Base-by-base conservation (phyloP, 2,329 filamentous ascomycete species). In the Penicillium sp. region DNA sequence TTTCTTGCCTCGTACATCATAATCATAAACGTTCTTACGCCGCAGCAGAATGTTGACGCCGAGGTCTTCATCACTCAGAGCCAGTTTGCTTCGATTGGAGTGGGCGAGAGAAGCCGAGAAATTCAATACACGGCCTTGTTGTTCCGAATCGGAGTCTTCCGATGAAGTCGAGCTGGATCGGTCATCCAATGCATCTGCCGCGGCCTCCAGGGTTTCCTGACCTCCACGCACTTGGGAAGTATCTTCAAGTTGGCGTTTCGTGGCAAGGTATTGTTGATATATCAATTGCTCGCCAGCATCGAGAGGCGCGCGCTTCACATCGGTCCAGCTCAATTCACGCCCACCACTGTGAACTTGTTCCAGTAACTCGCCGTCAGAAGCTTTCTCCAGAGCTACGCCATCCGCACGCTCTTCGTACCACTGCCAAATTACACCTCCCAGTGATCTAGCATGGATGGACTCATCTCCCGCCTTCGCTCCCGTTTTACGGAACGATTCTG, bases 201-300 rank as follows among this genome's bases (percentile, higher is more conserved):
- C 79, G 45, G 87, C 85, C 52, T 90, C 84, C 2, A 90, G 67
- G 1, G 76, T 73, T 5, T 79, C 76, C 32, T 80, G 77, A 12
- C 80, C 82, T 39, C 82, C 82, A 38, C 82, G 77, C 4, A 75
- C 73, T 54, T 89, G 84, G 13, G 87, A 71, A 0, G 85, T 89
- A 30, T 85, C 85, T 55, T 95, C 85, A 6, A 95, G 72, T 57
- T 95, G 88, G 18, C 85, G 77, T 62, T 94, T 86, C 3, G 86
- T 88, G 0, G 88, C 87, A 7, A 95, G 74, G 73, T 88, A 95
- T 57, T 95, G 88, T 55, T 96, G 88, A 57, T 98, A 96, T 2
- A 88, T 68, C 10, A 75, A 68, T 9, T 92, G 73, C 53, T 96
- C 90, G 27, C 83, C 80, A 1, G 82, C 80, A 56, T 85, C 80